These are phyloP conservation scores for Nannochloris sp. DNA, from an alignment of 139 green algal species.

Conservation along the genomic window DNA sequence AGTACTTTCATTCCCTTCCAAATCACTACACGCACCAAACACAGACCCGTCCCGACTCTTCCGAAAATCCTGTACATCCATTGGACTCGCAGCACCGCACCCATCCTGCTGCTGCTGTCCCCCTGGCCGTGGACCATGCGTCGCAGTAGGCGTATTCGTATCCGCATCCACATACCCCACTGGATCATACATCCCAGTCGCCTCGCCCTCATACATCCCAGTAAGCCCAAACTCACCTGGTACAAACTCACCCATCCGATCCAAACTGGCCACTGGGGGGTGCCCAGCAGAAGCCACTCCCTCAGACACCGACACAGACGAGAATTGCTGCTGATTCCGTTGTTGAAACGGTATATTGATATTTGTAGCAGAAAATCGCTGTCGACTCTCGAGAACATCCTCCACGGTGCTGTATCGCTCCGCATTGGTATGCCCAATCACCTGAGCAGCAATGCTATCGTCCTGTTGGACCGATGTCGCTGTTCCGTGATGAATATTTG, in stretches of 20 bases:
- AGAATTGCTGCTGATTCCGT: background rate
- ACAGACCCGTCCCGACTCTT: background rate
- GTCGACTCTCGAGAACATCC: constrained; percentile 10
- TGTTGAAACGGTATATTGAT: background rate
- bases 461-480: background rate
- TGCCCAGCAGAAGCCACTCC: constrained; percentile 18
- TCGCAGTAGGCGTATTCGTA: background rate
- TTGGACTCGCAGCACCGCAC: background rate
- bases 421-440: constrained; percentile 4
- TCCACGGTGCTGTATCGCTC: constrained; percentile 11
- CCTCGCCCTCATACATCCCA: constrained; percentile 20
- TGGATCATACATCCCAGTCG: constrained; percentile 9
- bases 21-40: background rate
- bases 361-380: background rate
- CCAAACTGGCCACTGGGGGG: background rate
- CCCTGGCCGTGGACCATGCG: background rate
- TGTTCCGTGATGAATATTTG: background rate
- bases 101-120: background rate
- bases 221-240: constrained; percentile 2
- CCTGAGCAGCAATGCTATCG: constrained; percentile 13
- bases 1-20: constrained; percentile 3
- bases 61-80: constrained; percentile 1
- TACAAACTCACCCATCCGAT: constrained; percentile 17
- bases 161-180: constrained; percentile 1
- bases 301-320: constrained; percentile 6